Evolutionary conservation across 2,329 filamentous ascomycete species (phyloP).

Genomic region (Mycogone perniciosa): DNA sequence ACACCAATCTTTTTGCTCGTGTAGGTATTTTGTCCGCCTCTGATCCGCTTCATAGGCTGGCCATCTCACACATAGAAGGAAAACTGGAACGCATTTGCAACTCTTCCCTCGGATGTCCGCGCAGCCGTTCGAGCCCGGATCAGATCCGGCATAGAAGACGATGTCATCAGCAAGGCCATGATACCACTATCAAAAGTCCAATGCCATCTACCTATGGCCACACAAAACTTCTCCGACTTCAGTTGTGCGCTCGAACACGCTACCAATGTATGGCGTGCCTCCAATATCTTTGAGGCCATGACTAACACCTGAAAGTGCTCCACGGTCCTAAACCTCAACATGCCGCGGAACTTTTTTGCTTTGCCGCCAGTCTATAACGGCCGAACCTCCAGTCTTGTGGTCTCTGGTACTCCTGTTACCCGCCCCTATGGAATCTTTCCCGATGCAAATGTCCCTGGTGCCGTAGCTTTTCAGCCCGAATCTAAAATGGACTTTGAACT

Average conservation of each 20-base stretch:
- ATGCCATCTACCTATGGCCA: background rate
- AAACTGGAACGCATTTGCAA: background rate
- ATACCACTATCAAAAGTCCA: background rate
- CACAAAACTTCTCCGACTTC: background rate
- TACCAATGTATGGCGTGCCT: background rate
- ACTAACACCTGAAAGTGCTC: background rate
- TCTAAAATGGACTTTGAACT: constrained; percentile 60
- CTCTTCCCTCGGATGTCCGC: background rate
- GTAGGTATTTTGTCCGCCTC: background rate
- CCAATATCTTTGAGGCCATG: background rate
- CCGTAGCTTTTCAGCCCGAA: background rate
- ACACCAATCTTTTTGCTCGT: background rate
- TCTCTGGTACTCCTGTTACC: constrained; percentile 61
- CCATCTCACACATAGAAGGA: background rate
- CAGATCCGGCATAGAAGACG: background rate
- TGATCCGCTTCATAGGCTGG: background rate
- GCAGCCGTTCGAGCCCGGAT: background rate
- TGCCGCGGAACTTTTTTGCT: constrained; percentile 56
- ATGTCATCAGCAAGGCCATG: background rate
- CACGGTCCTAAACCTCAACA: background rate
- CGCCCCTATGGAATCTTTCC: constrained; percentile 60
- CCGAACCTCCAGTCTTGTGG: constrained; percentile 61
- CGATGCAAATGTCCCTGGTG: background rate
- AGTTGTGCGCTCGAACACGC: background rate
- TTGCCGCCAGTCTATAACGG: constrained; percentile 71